Conservation (phyloP, 2,329 filamentous ascomycete genomes). For the Pseudogymnoascus sp. region DNA sequence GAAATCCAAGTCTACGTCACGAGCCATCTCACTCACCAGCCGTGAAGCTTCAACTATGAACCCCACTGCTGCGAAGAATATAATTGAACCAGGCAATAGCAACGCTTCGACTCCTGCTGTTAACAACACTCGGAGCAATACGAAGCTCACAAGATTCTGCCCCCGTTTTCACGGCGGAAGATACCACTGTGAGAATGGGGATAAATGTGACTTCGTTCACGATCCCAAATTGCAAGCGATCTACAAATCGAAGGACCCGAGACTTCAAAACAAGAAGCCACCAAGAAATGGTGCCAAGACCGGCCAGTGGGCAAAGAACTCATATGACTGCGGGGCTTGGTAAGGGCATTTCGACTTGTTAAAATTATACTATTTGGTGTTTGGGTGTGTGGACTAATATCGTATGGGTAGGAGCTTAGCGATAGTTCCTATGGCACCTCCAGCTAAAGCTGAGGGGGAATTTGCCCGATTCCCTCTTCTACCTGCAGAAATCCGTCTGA, state of each 20-base stretch:
- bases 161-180: not conserved
- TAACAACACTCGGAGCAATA: not conserved
- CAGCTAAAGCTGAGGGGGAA: not conserved
- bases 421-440: conserved; percentile 1
- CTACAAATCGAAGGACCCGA: not conserved
- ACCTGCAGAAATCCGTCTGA: conserved; percentile 9
- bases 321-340: conserved; percentile 7
- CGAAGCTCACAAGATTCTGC: not conserved
- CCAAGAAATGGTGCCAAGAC: not conserved
- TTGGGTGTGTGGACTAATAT: conserved; percentile 3
- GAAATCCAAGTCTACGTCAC: not conserved
- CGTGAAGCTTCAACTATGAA: not conserved
- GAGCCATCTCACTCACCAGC: not conserved
- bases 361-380: not conserved
- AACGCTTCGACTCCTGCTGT: not conserved
- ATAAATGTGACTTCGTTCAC: not conserved
- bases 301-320: conserved; percentile 3
- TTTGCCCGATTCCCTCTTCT: conserved; percentile 9
- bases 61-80: not conserved
- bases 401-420: not conserved
- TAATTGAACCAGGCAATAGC: not conserved
- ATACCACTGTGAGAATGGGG: not conserved
- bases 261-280: not conserved
- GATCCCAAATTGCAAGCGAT: not conserved
- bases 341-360: not conserved